phyloP scores from a whole-genome alignment of 2,329 filamentous ascomycete genomes.

The Ascochyta clinopodiicola region DNA sequence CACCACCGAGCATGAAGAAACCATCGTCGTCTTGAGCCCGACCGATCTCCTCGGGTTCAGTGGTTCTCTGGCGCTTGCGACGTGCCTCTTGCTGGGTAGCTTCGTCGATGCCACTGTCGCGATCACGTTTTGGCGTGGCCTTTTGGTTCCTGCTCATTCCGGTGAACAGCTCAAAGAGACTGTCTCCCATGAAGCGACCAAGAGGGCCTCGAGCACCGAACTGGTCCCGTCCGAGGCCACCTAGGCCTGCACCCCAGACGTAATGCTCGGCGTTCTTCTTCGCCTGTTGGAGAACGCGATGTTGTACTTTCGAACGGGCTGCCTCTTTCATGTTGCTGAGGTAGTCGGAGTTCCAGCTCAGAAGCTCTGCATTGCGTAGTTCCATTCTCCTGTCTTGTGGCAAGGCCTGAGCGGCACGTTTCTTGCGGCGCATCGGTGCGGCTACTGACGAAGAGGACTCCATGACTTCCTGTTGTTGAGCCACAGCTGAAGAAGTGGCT shows the following conservation, averaged over 20 bases:
- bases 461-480: conserved; percentile 27
- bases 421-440: conserved; percentile 51
- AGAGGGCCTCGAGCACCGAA: conserved; percentile 53
- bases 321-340: conserved; percentile 64
- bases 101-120: conserved; percentile 45
- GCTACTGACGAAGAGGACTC: conserved; percentile 48
- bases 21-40: conserved; percentile 47
- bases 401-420: conserved; percentile 51
- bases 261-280: conserved; percentile 70
- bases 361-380: conserved; percentile 63
- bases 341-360: conserved; percentile 66
- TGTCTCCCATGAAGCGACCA: conserved; percentile 64
- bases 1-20: conserved; percentile 33
- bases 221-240: conserved; percentile 56
- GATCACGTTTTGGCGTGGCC: conserved; percentile 41
- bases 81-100: conserved; percentile 42
- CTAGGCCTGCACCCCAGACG: conserved; percentile 65
- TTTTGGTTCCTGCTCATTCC: conserved; percentile 42
- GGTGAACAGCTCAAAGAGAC: conserved; percentile 58
- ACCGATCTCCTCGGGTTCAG: conserved; percentile 41
- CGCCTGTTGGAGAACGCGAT: conserved; percentile 54
- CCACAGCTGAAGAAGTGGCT: conserved; percentile 26
- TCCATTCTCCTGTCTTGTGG: conserved; percentile 58
- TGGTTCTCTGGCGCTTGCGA: conserved; percentile 41
- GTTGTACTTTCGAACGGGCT: conserved; percentile 52